Evolutionary conservation across 345 rosid species (phyloP), one percentile per base, ranked within the genome.

Genomic region (Gossypium longicalyx): DNA sequence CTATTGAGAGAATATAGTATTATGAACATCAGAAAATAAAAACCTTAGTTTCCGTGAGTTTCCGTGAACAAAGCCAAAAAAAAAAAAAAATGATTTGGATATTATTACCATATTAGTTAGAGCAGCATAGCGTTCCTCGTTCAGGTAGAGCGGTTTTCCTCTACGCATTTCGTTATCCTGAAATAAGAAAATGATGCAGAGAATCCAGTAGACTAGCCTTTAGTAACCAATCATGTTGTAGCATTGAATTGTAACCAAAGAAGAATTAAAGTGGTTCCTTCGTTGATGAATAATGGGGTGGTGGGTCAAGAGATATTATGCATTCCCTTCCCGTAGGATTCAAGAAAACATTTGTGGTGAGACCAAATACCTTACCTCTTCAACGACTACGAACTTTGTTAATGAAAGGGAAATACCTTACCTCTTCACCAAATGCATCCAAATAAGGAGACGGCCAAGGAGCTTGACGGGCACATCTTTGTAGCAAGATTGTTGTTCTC

Each of bases 391-490:
- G 16, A 25, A 49, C 8, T 69, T 51, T 29, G 12, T 16, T 11
- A 64, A 12, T 7, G n/a, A 23, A 11, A 38, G 4, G 72, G 13
- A 27, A 19, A 56, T 49, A 15, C 61, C 11, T 78, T 72, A 90
- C 99, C 98, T 95, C 99, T 91, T 93, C 99, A 67, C 99, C 99
- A 83, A 82, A 95, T 4, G 85, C 85, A 85, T 95, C 99, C 86
- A 95, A 86, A 83, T 91, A 95, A 6, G 86, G 98, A 56, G 99
- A 93, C 15, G 92, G 97, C 99, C 99, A 95, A 76, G 87, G 85
- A 75, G 99, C 87, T 77, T 84, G 97, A 27, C 91, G 93, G 9
- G 86, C 92, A 80, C 83, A 86, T 81, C 99, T 86, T 83, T 88
- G 96, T 27, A 95, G 85, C 77, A 90, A 79, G 81, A 91, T 88